Conservation (phyloP, 1,139 yeast genomes). For the Yamadazyma conglobata region DNA sequence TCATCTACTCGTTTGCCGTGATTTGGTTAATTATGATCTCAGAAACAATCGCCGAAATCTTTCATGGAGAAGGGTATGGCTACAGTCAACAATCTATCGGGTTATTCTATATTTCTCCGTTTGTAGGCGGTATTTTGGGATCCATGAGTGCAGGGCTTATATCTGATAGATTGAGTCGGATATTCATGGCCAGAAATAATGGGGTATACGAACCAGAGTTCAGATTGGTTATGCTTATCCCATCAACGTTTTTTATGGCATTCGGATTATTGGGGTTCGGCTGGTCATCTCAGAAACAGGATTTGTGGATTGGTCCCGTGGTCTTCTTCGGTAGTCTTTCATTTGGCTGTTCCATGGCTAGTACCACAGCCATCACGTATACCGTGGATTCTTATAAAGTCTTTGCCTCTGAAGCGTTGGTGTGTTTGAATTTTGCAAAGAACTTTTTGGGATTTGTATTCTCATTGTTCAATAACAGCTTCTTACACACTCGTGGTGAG, state of each 20-base stretch:
- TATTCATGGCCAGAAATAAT: conserved; percentile 34
- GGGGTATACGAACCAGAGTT: conserved; percentile 66
- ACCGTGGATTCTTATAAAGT: conserved; percentile 57
- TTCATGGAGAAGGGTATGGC: conserved; percentile 42
- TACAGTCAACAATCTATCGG: conserved; percentile 51
- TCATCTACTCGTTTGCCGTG: conserved; percentile 54
- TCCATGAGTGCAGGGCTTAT: conserved; percentile 51
- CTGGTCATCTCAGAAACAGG: conserved; percentile 48
- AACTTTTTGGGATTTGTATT: conserved; percentile 55
- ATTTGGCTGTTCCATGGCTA: conserved; percentile 59
- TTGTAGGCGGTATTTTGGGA: conserved; percentile 57
- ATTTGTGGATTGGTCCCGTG: conserved; percentile 59
- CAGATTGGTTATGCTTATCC: conserved; percentile 52
- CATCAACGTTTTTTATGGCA: conserved; percentile 44
- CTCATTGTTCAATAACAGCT: conserved; percentile 53
- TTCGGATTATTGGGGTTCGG: conserved; percentile 62
- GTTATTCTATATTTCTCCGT: conserved; percentile 55
- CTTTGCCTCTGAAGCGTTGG: conserved; percentile 60
- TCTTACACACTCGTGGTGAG: conserved; percentile 41
- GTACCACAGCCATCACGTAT: conserved; percentile 60
- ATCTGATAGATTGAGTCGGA: conserved; percentile 46
- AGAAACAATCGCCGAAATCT: conserved; percentile 52
- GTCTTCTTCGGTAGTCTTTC: conserved; percentile 54
- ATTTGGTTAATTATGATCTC: conserved; percentile 64
- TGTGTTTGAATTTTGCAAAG: conserved; percentile 52